A percentile compares a stretch with the other conserved stretches of the same genome.
These are phyloP conservation scores for Scheffersomyces ergatensis DNA, from an alignment of 805 yeast genomes.

Conservation along the genomic window DNA sequence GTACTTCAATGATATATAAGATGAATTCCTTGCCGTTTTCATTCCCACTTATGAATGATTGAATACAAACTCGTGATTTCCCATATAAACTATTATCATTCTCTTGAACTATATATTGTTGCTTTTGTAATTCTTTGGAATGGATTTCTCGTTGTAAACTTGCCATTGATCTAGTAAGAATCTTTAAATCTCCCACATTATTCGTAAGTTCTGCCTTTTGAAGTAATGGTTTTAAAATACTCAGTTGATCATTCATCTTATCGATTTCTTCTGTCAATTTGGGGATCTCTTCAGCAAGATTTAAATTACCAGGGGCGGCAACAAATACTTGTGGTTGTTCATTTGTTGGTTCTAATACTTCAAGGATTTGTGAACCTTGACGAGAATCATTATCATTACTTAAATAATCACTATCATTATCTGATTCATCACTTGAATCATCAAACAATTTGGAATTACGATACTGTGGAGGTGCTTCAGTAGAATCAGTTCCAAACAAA, in stretches of 20 bases:
- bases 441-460: slow-evolving; percentile 33
- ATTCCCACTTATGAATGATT: slow-evolving; percentile 53
- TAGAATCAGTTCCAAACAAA: slow-evolving; percentile 26
- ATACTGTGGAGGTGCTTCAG: slow-evolving; percentile 3
- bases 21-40: slow-evolving; percentile 60
- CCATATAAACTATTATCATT: slow-evolving; percentile 75
- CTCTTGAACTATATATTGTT: slow-evolving; percentile 80
- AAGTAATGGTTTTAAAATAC: slow-evolving; percentile 63
- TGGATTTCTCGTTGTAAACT: slow-evolving; percentile 73
- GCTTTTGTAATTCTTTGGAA: slow-evolving; percentile 68
- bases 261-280: slow-evolving; percentile 58
- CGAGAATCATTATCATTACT: not conserved
- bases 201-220: slow-evolving; percentile 84
- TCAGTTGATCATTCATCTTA: slow-evolving; percentile 57
- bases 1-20: slow-evolving; percentile 75
- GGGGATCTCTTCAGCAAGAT: slow-evolving; percentile 64
- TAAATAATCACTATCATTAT: slow-evolving; percentile 23
- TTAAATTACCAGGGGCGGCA: slow-evolving; percentile 69
- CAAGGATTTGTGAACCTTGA: not conserved
- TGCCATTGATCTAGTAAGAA: slow-evolving; percentile 63
- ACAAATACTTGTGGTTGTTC: slow-evolving; percentile 1
- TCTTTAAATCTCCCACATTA: slow-evolving; percentile 63
- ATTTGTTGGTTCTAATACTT: not conserved
- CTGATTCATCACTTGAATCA: slow-evolving; percentile 13
- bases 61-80: slow-evolving; percentile 54